Base-by-base conservation (phyloP, 768 basidiomycete species). In the Leccinellum luteum region DNA sequence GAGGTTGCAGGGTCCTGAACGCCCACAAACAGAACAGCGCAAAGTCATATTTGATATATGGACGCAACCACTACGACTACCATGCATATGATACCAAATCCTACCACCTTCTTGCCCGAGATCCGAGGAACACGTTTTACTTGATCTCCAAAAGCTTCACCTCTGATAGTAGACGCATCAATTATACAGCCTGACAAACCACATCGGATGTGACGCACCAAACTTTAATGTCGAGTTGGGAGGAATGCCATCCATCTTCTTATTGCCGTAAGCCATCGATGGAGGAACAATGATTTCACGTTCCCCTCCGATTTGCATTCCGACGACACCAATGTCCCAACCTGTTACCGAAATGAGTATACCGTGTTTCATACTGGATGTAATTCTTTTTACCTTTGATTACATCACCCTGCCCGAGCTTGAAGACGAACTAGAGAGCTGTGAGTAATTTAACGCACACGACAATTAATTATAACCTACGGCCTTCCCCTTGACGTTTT, bases 271-370 rank as follows among this genome's bases (percentile, higher is more conserved):
- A 19, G 71, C 89, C 77, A 91, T 79, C 28, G 77, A 66, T 14
- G 89, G 76, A 45, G 92, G 92, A 50, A 94, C 80, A 44, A 80
- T 85, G 62, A 98, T 77, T 56, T 85, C 75, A 51, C 96, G 85
- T 74, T 98, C 94, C 27, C 95, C 94, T 41, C 86, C 89, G 41
- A 88, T 85, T 65, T 91, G 87, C 94, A 98, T 97, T 32, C 96
- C 96, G 30, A 79, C 85, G 55, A 98, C 79, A 41, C 95, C 96
- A 66, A 91, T 78, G 65, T 98, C 96, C 94, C 95, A 97, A 48
- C 90, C 86, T 89, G 56, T 25, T 28, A 17, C 48, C 12, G 52
- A 15, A 38, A 50, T 61, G 13, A 67, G 53, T 41, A 10, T 19
- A 57, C 38, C 17, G 32, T 5, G 19, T 19, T 7, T 48, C 31